Base-by-base conservation (phyloP, 2,329 filamentous ascomycete genomes). In the Aspergillus brunneoviolaceus region DNA sequence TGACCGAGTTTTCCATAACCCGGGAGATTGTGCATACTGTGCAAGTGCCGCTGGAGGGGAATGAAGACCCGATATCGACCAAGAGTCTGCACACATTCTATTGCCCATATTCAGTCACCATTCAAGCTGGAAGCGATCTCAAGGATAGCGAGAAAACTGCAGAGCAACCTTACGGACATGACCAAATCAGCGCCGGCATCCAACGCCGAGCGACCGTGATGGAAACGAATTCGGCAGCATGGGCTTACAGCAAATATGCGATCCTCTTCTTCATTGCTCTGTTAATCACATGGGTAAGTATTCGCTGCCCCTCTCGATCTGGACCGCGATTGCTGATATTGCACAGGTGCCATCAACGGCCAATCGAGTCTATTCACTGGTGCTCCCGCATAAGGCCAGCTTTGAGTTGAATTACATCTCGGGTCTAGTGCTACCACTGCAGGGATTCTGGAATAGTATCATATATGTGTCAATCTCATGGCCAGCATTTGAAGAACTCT, bases 381-480 rank as follows among this genome's bases (percentile, higher is more conserved):
- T 87, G 9, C 80, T 89, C 68, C 78, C 81, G 0, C 76, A 82
- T 27, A 60, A 81, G 4, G 76, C 82, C 0, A 82, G 80, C 14
- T 82, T 87, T 29, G 78, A 82, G 0, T 83, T 95, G 25, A 87
- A 91, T 67, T 86, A 89, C 64, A 84, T 87, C 64, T 88, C 89
- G 23, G 87, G 89, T 0, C 82, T 91, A 47, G 90, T 95, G 1
- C 81, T 96, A 9, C 91, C 91, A 0, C 81, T 92, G 0, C 91
- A 96, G 71, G 91, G 91, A 0, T 90, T 93, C 69, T 95, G 91
- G 90, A 96, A 96, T 72, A 85, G 87, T 19, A 74, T 90, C 60
- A 91, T 96, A 65, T 96, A 95, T 74, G 76, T 86, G 16, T 82
- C 85, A 11, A 91, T 89, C 1, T 91, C 88, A 5, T 85, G 86